These are phyloP conservation scores for Zygoascus ofunaensis DNA, from an alignment of 805 yeast species.

Conservation along the genomic window DNA sequence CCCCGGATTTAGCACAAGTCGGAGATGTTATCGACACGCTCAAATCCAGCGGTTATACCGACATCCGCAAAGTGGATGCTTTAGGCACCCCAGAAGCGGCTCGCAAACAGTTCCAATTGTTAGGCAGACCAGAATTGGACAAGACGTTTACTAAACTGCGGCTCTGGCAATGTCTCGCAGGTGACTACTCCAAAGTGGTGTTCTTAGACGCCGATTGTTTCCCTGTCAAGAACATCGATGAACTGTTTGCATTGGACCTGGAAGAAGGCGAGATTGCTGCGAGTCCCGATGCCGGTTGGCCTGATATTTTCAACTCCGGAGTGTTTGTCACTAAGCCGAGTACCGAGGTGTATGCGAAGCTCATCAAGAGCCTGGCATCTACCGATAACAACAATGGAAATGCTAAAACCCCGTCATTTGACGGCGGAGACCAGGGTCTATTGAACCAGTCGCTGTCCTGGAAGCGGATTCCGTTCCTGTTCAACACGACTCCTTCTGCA, in stretches of 20 bases:
- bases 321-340: slow-evolving; percentile 55
- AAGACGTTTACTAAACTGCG: slow-evolving; percentile 45
- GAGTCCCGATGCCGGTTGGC: slow-evolving; percentile 83
- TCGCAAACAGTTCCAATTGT: slow-evolving; percentile 22
- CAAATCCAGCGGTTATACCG: background rate
- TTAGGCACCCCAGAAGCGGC: slow-evolving; percentile 3
- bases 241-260: slow-evolving; percentile 21
- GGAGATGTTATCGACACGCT: slow-evolving; percentile 14
- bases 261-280: slow-evolving; percentile 30
- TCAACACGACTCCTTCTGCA: slow-evolving; percentile 66
- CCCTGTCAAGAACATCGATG: slow-evolving; percentile 31
- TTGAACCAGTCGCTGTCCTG: slow-evolving; percentile 70
- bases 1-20: slow-evolving; percentile 15
- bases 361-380: slow-evolving; percentile 27
- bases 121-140: slow-evolving; percentile 42
- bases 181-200: slow-evolving; percentile 29
- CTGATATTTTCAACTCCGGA: slow-evolving; percentile 82
- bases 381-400: background rate
- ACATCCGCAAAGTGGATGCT: slow-evolving; percentile 21
- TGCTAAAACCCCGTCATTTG: slow-evolving; percentile 40
- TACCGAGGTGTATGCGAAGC: slow-evolving; percentile 32
- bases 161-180: slow-evolving; percentile 38
- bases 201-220: slow-evolving; percentile 49
- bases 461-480: slow-evolving; percentile 68
- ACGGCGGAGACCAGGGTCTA: slow-evolving; percentile 90